Evolutionary conservation across 306 rosid species (phyloP).

Genomic region (Vigna nakashimae): DNA sequence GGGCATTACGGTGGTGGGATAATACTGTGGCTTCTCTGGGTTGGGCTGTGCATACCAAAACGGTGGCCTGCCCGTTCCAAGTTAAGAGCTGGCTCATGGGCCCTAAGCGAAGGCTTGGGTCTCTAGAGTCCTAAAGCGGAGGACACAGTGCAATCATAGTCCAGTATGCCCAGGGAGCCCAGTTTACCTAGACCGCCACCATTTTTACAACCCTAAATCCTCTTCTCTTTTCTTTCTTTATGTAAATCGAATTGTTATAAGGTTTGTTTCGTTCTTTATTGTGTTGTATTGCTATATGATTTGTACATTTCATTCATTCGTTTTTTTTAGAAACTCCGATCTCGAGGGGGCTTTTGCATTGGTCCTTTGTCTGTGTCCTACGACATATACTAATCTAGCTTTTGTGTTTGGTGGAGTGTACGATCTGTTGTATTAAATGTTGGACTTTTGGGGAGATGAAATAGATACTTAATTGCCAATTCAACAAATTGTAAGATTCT

Average conservation of each 20-base stretch:
- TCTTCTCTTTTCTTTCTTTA: too few relatives aligned
- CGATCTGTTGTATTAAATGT: too few relatives aligned
- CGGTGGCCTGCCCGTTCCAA: not conserved
- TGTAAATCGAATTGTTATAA: too few relatives aligned
- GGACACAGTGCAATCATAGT: not conserved
- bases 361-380: too few relatives aligned
- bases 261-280: too few relatives aligned
- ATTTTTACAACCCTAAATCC: not conserved
- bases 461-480: not conserved
- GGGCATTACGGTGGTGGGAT: not conserved
- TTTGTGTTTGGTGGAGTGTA: too few relatives aligned
- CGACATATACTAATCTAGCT: too few relatives aligned
- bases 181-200: not conserved
- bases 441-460: too few relatives aligned
- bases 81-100: not conserved
- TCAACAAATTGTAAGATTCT: slow-evolving; percentile 13
- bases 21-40: not conserved
- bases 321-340: too few relatives aligned
- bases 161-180: not conserved
- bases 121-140: not conserved
- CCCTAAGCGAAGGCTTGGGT: not conserved
- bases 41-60: not conserved
- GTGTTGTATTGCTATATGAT: too few relatives aligned
- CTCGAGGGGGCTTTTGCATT: too few relatives aligned
- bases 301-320: too few relatives aligned